A percentile compares a stretch with the other conserved stretches of the same genome.
Evolutionary conservation across 2,329 filamentous ascomycete species (phyloP).

Genomic region (Fusarium brachygibbosum): DNA sequence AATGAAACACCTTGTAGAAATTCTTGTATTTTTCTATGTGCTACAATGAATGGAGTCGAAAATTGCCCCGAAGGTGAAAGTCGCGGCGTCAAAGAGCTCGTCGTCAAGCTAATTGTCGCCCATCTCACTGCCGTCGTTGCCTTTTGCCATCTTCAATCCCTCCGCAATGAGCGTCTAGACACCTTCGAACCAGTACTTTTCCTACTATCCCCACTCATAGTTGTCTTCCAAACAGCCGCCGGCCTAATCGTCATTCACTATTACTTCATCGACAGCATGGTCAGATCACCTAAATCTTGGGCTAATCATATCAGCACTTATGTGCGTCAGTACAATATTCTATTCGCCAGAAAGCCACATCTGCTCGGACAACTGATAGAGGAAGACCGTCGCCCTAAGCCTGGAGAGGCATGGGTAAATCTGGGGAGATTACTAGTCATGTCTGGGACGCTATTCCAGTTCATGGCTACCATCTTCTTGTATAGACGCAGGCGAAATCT

Average conservation of each 20-base stretch:
- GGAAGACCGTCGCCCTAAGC: background rate
- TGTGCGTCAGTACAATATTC: background rate
- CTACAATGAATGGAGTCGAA: background rate
- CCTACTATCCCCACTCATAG: slow-evolving; percentile 11
- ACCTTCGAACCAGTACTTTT: slow-evolving; percentile 27
- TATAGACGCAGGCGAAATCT: background rate
- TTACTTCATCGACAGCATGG: background rate
- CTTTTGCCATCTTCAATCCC: slow-evolving; percentile 24
- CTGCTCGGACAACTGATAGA: background rate
- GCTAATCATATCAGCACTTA: background rate
- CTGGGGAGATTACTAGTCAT: background rate
- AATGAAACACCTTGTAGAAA: background rate
- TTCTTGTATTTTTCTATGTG: background rate
- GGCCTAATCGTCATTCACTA: background rate
- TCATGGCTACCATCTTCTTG: slow-evolving; percentile 15
- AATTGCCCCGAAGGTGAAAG: background rate
- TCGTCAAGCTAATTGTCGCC: slow-evolving; percentile 26
- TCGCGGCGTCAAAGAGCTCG: slow-evolving; percentile 8
- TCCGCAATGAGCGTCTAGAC: slow-evolving; percentile 23
- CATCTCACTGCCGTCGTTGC: slow-evolving; percentile 20
- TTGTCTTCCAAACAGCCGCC: background rate
- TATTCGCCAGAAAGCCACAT: slow-evolving; percentile 10
- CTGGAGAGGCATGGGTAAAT: background rate
- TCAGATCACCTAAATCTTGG: background rate
- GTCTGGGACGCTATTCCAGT: slow-evolving; percentile 21